Evolutionary conservation across 2,329 filamentous ascomycete species (phyloP).

Genomic region (Monascus ruber): DNA sequence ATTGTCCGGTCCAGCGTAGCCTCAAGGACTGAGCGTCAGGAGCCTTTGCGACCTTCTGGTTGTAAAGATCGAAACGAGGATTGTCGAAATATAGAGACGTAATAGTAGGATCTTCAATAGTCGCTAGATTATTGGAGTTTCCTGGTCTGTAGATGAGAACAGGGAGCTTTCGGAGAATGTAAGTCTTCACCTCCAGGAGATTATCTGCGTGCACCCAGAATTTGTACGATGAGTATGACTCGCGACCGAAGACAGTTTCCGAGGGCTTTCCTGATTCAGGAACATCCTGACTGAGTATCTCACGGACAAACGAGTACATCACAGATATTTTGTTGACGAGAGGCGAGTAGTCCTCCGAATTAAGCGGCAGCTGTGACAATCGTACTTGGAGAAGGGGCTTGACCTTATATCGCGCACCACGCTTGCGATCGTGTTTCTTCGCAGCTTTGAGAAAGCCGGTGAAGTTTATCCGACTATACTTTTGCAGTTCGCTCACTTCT

Average conservation of each 20-base stretch:
- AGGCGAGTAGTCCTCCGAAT: conserved; percentile 86
- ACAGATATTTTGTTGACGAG: conserved; percentile 78
- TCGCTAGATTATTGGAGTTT: conserved; percentile 67
- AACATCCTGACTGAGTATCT: conserved; percentile 47
- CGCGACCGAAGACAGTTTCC: conserved; percentile 40
- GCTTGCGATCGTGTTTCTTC: conserved; percentile 96
- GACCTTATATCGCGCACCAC: conserved; percentile 75
- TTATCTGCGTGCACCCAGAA: conserved; percentile 98
- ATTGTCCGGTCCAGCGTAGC: conserved; percentile 81
- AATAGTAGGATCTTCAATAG: conserved; percentile 69
- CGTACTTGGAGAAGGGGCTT: conserved; percentile 85
- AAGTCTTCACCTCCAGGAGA: conserved; percentile 90
- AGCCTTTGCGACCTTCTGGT: conserved; percentile 66
- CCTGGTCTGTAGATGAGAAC: conserved; percentile 89
- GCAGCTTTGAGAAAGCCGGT: conserved; percentile 96
- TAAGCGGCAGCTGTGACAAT: conserved; percentile 80
- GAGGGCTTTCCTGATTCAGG: conserved; percentile 43
- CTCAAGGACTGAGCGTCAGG: conserved; percentile 71
- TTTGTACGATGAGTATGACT: conserved; percentile 76
- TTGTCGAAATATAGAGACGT: conserved; percentile 96
- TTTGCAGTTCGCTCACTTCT: conserved; percentile 86
- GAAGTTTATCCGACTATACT: conserved; percentile 93
- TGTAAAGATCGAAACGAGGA: conserved; percentile 73
- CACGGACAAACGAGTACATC: conserved; percentile 90
- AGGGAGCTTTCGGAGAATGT: conserved; percentile 80